phyloP scores from a whole-genome alignment of 2,329 filamentous ascomycete species.

The Dactylellina haptotyla region DNA sequence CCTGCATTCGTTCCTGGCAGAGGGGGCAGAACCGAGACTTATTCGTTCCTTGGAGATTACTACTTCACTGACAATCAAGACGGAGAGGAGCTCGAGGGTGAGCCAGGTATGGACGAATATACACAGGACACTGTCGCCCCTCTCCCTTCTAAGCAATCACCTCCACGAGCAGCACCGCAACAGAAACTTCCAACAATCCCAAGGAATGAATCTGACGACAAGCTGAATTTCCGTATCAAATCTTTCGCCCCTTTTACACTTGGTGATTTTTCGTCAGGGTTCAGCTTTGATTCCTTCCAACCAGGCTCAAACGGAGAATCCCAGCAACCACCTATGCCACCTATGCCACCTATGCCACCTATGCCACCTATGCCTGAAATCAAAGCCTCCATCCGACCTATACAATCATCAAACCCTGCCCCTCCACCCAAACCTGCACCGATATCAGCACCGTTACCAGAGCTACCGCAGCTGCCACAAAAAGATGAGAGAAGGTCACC shows the following conservation, averaged over 20 bases:
- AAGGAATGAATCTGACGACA: constrained; percentile 18
- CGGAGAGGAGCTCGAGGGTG: constrained; percentile 18
- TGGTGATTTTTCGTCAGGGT: constrained; percentile 27
- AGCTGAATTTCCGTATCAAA: constrained; percentile 38
- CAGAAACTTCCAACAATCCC: background rate
- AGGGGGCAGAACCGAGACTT: constrained; percentile 38
- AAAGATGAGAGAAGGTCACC: constrained; percentile 39
- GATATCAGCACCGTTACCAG: constrained; percentile 10
- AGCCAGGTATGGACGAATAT: background rate
- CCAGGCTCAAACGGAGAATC: constrained; percentile 4
- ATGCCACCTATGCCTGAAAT: constrained; percentile 22
- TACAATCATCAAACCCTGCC: background rate
- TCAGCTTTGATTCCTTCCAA: constrained; percentile 24
- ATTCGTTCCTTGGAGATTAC: constrained; percentile 52
- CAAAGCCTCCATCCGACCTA: background rate
- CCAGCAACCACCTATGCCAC: background rate
- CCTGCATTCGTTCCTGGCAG: constrained; percentile 39
- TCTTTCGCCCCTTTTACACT: constrained; percentile 41
- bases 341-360: no score
- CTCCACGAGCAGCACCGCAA: background rate
- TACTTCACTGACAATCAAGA: constrained; percentile 45
- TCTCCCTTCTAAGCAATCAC: constrained; percentile 1
- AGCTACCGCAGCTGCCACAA: constrained; percentile 20
- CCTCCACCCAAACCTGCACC: constrained; percentile 14
- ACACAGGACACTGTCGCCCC: background rate